Evolutionary conservation across 225 moss, liverwort and hornwort species (phyloP).

Genomic region (Bryoerythrophyllum caledonicum): DNA sequence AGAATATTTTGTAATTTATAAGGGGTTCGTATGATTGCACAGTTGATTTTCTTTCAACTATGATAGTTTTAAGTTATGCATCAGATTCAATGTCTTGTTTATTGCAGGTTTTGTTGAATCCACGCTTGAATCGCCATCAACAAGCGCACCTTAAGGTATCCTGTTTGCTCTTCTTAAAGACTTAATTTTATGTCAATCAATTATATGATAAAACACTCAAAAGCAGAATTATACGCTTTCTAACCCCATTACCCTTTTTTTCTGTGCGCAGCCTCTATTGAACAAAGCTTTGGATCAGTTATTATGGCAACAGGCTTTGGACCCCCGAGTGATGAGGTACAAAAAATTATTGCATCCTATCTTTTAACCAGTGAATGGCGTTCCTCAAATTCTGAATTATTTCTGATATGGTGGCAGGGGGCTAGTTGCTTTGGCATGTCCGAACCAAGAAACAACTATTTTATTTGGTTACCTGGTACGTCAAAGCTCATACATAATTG

Average conservation of each 20-base stretch:
- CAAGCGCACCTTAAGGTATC: conserved; percentile 60
- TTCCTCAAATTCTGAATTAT: not conserved
- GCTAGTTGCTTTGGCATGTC: conserved; percentile 81
- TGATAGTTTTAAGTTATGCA: not conserved
- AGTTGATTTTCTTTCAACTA: not conserved
- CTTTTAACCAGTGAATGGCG: not conserved
- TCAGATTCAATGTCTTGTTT: not conserved
- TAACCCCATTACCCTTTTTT: not conserved
- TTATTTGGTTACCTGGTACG: conserved; percentile 86
- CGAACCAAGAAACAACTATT: conserved; percentile 79
- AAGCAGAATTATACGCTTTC: not conserved
- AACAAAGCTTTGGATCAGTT: conserved; percentile 70
- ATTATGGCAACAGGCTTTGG: conserved; percentile 69
- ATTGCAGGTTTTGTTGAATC: conserved; percentile 69
- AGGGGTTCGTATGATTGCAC: not conserved
- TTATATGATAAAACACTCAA: not conserved
- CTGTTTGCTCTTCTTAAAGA: not conserved
- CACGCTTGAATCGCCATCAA: conserved; percentile 55
- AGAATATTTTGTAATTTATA: not conserved
- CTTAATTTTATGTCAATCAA: not conserved
- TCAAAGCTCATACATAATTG: not conserved
- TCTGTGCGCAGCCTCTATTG: conserved; percentile 60
- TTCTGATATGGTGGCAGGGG: conserved; percentile 54
- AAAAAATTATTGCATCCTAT: not conserved
- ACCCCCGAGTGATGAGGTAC: conserved; percentile 85